A percentile compares a stretch with the other conserved stretches of the same genome.
These are phyloP conservation scores for Angophora floribunda DNA, from an alignment of 345 rosid species.

Conservation along the genomic window DNA sequence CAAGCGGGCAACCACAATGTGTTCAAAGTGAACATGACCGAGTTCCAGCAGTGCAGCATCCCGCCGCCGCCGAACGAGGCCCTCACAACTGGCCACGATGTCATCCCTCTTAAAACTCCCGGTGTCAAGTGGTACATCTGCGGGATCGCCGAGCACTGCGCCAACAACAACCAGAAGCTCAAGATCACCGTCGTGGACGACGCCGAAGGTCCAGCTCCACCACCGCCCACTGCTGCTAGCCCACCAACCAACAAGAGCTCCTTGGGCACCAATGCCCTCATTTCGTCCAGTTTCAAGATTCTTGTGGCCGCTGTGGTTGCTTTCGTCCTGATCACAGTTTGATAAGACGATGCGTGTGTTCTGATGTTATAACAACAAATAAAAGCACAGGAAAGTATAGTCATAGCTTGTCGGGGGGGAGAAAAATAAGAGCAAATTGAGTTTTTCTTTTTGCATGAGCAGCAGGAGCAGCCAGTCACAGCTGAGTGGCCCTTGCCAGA, in stretches of 20 bases:
- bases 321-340: background rate
- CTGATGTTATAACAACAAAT: background rate
- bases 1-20: constrained; percentile 14
- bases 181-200: background rate
- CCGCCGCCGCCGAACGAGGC: background rate
- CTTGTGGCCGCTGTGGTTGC: background rate
- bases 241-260: background rate
- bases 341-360: background rate
- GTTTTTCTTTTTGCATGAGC: background rate
- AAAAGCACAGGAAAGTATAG: background rate
- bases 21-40: constrained; percentile 9
- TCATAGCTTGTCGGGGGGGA: background rate
- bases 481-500: background rate
- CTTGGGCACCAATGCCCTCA: accelerated
- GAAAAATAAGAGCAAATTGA: background rate
- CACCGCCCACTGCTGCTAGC: background rate
- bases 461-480: background rate
- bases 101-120: constrained; percentile 6
- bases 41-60: constrained; percentile 16
- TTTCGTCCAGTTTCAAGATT: background rate
- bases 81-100: constrained; percentile 13
- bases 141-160: constrained; percentile 19
- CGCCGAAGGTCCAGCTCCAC: background rate
- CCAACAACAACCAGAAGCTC: constrained; percentile 15
- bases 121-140: constrained; percentile 45